A percentile compares a stretch with the other conserved stretches of the same genome.
phyloP scores from a whole-genome alignment of 1,139 yeast genomes.

The Suhomyces ambrosiae region DNA sequence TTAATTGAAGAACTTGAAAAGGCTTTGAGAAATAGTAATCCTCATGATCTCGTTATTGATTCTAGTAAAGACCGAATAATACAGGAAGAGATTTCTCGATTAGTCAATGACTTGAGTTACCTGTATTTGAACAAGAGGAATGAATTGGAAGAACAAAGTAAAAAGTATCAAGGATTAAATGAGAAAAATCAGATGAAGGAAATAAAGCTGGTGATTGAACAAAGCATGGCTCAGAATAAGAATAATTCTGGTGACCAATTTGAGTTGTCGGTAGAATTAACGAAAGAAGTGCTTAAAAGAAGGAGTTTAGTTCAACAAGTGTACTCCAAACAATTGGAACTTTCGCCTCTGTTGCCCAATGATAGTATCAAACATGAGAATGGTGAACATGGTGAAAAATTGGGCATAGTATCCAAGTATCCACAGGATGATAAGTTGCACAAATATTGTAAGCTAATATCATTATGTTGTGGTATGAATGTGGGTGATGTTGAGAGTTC shows the following conservation, averaged over 20 bases:
- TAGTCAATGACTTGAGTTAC: constrained; percentile 44
- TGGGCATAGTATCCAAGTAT: constrained; percentile 28
- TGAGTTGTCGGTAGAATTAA: constrained; percentile 25
- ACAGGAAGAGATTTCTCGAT: constrained; percentile 47
- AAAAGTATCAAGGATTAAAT: constrained; percentile 20
- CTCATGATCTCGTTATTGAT: constrained; percentile 25
- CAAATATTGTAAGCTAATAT: constrained; percentile 46
- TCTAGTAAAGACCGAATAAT: constrained; percentile 34
- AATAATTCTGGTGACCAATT: constrained; percentile 17
- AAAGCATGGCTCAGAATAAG: constrained; percentile 2
- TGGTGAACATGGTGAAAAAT: constrained; percentile 3
- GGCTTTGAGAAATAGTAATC: constrained; percentile 16
- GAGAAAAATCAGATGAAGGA: constrained; percentile 17
- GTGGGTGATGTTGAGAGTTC: constrained; percentile 43
- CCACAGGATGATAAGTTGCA: constrained; percentile 39
- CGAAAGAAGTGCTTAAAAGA: constrained; percentile 27
- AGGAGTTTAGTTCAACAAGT: constrained; percentile 21
- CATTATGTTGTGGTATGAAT: constrained; percentile 50
- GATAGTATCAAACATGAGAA: constrained; percentile 1
- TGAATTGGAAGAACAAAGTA: constrained; percentile 26
- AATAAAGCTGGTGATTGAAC: constrained; percentile 8
- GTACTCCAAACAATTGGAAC: constrained; percentile 26
- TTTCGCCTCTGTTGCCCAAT: constrained; percentile 10
- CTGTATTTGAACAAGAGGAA: constrained; percentile 39
- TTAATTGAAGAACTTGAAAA: constrained; percentile 29